Conservation (phyloP, 225 moss, liverwort and hornwort genomes). For the Pseudoscleropodium purum region DNA sequence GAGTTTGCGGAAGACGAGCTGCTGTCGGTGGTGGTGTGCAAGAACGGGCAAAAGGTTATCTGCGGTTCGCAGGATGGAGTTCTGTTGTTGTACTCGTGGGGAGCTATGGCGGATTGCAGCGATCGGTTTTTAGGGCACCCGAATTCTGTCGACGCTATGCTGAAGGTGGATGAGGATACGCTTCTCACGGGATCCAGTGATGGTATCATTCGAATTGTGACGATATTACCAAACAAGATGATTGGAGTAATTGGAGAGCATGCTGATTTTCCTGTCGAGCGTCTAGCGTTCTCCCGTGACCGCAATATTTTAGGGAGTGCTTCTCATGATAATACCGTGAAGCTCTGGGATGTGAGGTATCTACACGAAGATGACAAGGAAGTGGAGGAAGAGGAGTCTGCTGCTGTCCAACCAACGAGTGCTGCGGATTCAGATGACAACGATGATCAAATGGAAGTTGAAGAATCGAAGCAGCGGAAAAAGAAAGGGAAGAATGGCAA, state of each 20-base stretch:
- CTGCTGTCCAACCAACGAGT: background rate
- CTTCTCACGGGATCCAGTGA: conserved; percentile 89
- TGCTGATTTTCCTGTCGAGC: conserved; percentile 85
- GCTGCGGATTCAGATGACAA: conserved; percentile 24
- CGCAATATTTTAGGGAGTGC: conserved; percentile 64
- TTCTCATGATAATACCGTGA: conserved; percentile 84
- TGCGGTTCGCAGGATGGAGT: conserved; percentile 91
- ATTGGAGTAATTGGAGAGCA: conserved; percentile 94
- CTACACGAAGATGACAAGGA: conserved; percentile 57
- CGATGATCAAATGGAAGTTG: conserved; percentile 57
- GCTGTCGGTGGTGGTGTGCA: conserved; percentile 75
- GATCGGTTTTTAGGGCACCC: conserved; percentile 94
- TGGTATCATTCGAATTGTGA: conserved; percentile 82
- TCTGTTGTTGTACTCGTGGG: conserved; percentile 84
- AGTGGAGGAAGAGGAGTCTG: conserved; percentile 10
- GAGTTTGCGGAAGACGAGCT: conserved; percentile 94
- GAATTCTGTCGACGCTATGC: conserved; percentile 76
- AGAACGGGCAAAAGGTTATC: conserved; percentile 78
- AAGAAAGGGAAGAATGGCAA: conserved; percentile 57
- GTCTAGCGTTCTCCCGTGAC: conserved; percentile 70
- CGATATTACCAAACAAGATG: conserved; percentile 93
- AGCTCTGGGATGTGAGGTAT: conserved; percentile 92
- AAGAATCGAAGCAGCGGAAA: conserved; percentile 39
- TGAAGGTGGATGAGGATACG: conserved; percentile 93
- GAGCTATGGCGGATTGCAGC: conserved; percentile 90